phyloP scores from a whole-genome alignment of 176 grass and related monocot genomes.

The Avena atlantica region DNA sequence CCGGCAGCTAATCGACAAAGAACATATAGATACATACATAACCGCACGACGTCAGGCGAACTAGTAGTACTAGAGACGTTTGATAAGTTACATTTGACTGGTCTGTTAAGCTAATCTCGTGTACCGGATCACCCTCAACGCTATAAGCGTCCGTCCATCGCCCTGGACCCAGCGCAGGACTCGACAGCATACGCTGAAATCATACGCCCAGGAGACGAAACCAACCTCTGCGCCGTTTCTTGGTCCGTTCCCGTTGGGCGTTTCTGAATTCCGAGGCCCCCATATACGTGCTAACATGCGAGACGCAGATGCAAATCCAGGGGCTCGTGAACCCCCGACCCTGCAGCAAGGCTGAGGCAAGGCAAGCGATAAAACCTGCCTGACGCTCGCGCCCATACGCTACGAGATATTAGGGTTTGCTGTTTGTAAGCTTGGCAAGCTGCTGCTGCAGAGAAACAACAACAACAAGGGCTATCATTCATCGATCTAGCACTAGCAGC shows the following conservation, averaged over 20 bases:
- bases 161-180: background rate
- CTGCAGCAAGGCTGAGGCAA: background rate
- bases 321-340: slow-evolving; percentile 1
- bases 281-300: background rate
- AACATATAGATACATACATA: background rate
- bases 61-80: background rate
- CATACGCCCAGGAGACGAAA: slow-evolving; percentile 29
- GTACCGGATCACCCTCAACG: background rate
- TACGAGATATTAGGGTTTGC: slow-evolving; percentile 33
- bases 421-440: slow-evolving; percentile 49
- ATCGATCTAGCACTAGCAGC: background rate
- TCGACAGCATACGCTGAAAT: slow-evolving; percentile 25
- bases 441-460: slow-evolving; percentile 7
- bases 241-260: slow-evolving; percentile 23
- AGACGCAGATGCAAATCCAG: slow-evolving; percentile 22
- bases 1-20: slow-evolving; percentile 20
- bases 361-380: slow-evolving; percentile 6
- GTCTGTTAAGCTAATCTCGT: background rate
- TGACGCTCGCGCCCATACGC: slow-evolving; percentile 29
- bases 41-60: background rate
- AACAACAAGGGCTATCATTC: slow-evolving; percentile 26
- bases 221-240: background rate
- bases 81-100: slow-evolving; percentile 11
- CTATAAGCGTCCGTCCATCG: background rate
- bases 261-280: slow-evolving; percentile 12